Evolutionary conservation across 768 basidiomycete genomes (phyloP).

Genomic region (Tylopilus sp.): DNA sequence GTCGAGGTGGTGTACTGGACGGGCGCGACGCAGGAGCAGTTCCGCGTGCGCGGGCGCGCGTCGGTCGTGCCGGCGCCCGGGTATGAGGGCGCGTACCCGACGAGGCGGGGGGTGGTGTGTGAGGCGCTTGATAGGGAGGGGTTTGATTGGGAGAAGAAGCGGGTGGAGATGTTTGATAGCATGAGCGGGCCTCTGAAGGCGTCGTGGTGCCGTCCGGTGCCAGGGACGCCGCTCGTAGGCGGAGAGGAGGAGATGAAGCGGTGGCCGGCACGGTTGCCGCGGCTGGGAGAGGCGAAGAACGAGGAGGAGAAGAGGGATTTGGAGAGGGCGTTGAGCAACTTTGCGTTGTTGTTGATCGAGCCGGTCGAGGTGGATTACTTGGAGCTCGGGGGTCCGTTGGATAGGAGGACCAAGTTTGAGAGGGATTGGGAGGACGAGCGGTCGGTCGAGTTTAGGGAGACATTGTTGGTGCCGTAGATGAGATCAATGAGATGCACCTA

Average conservation of each 20-base stretch:
- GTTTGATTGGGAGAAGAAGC: conserved; percentile 59
- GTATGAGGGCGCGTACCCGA: conserved; percentile 27
- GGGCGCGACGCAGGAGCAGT: conserved; percentile 63
- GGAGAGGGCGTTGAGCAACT: conserved; percentile 59
- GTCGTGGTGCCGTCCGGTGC: conserved; percentile 64
- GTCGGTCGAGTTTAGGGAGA: conserved; percentile 52
- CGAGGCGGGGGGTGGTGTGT: conserved; percentile 20
- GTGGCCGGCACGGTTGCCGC: conserved; percentile 59
- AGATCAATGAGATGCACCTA: too few species aligned
- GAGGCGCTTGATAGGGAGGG: conserved; percentile 37
- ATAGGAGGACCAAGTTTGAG: conserved; percentile 55
- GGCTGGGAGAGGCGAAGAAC: conserved; percentile 42
- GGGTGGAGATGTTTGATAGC: conserved; percentile 54
- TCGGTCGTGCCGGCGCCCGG: conserved; percentile 51
- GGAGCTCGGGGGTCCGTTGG: conserved; percentile 55
- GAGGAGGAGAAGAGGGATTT: conserved; percentile 45
- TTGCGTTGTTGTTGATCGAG: conserved; percentile 70
- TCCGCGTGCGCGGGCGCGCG: conserved; percentile 59
- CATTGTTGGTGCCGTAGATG: conserved; percentile 57
- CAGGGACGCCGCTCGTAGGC: conserved; percentile 52
- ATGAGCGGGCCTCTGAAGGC: conserved; percentile 67
- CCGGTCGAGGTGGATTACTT: conserved; percentile 46
- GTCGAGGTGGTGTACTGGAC: conserved; percentile 79
- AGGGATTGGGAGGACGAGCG: conserved; percentile 30
- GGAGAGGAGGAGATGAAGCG: conserved; percentile 54